phyloP scores from a whole-genome alignment of 352 stramenopile species.

The Elongisporangium anandrum region DNA sequence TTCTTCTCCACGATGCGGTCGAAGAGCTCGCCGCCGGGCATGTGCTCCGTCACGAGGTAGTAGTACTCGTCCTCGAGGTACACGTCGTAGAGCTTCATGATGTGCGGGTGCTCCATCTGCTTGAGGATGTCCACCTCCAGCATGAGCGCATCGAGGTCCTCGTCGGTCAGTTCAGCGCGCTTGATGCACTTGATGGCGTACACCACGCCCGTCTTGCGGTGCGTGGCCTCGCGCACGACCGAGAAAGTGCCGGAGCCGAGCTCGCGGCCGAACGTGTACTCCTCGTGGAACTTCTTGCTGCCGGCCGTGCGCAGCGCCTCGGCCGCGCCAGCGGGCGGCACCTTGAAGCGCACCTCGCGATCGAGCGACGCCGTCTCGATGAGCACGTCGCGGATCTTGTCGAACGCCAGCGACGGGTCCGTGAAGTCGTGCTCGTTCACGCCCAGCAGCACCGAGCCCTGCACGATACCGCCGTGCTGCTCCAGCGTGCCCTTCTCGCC shows the following conservation, averaged over 20 bases:
- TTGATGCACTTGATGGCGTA: slow-evolving; percentile 90
- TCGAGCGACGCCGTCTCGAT: slow-evolving; percentile 51
- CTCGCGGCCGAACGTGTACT: slow-evolving; percentile 68
- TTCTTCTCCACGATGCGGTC: slow-evolving; percentile 87
- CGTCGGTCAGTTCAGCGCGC: slow-evolving; percentile 51
- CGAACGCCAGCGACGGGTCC: slow-evolving; percentile 39
- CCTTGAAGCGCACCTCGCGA: slow-evolving; percentile 61
- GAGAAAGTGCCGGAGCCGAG: slow-evolving; percentile 67
- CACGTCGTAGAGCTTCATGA: slow-evolving; percentile 88
- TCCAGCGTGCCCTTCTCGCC: slow-evolving; percentile 40
- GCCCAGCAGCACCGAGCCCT: slow-evolving; percentile 49
- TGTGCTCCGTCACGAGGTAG: slow-evolving; percentile 97
- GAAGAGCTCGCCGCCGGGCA: slow-evolving; percentile 84
- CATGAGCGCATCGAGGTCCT: slow-evolving; percentile 75
- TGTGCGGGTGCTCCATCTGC: slow-evolving; percentile 85
- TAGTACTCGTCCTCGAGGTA: slow-evolving; percentile 91
- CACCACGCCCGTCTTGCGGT: slow-evolving; percentile 31
- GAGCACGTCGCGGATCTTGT: slow-evolving; percentile 69
- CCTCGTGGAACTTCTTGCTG: slow-evolving; percentile 43
- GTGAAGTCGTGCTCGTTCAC: slow-evolving; percentile 75
- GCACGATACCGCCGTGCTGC: slow-evolving; percentile 27
- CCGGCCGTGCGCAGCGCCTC: slow-evolving; percentile 31
- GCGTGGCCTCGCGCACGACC: slow-evolving; percentile 58
- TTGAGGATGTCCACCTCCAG: slow-evolving; percentile 74
- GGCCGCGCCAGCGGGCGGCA: slow-evolving; percentile 29